These are phyloP conservation scores for Fonsecaea nubica DNA, from an alignment of 2,329 filamentous ascomycete species.

Conservation along the genomic window DNA sequence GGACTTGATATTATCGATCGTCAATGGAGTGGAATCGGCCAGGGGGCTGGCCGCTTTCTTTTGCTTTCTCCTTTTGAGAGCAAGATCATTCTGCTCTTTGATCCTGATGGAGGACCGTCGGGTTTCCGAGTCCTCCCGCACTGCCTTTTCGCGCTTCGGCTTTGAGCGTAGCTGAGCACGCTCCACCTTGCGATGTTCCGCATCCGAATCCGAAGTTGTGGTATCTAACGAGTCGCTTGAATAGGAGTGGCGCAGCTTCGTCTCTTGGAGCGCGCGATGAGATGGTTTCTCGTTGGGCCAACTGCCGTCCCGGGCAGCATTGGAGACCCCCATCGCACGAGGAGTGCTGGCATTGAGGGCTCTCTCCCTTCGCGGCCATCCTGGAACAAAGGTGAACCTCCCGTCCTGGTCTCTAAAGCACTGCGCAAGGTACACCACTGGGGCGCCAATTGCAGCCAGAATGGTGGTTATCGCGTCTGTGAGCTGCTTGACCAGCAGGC, in stretches of 20 bases:
- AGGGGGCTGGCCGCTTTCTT: constrained; percentile 45
- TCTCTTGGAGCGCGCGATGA: constrained; percentile 30
- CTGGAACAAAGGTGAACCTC: constrained; percentile 76
- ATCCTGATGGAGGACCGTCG: constrained; percentile 39
- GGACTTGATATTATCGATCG: constrained; percentile 84
- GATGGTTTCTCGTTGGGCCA: constrained; percentile 31
- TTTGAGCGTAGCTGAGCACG: constrained; percentile 16
- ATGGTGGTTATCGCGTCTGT: constrained; percentile 76
- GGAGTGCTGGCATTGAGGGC: constrained; percentile 29
- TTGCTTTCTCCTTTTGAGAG: constrained; percentile 61
- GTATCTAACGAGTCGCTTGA: constrained; percentile 38
- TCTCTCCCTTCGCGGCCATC: constrained; percentile 60
- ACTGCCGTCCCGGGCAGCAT: constrained; percentile 19
- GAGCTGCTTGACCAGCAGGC: constrained; percentile 70
- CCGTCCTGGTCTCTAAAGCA: constrained; percentile 83
- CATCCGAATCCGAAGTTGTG: constrained; percentile 35
- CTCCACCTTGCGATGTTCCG: constrained; percentile 30
- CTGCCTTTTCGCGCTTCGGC: constrained; percentile 25
- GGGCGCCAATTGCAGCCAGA: constrained; percentile 77
- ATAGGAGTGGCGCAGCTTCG: constrained; percentile 38
- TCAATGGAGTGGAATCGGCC: constrained; percentile 60
- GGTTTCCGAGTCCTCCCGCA: constrained; percentile 31
- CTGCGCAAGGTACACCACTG: constrained; percentile 80
- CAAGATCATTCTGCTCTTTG: constrained; percentile 43
- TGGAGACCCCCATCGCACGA: constrained; percentile 35